Evolutionary conservation across 768 basidiomycete genomes (phyloP), one percentile per base, ranked within the genome.

Genomic region (Agrocybe pediades): DNA sequence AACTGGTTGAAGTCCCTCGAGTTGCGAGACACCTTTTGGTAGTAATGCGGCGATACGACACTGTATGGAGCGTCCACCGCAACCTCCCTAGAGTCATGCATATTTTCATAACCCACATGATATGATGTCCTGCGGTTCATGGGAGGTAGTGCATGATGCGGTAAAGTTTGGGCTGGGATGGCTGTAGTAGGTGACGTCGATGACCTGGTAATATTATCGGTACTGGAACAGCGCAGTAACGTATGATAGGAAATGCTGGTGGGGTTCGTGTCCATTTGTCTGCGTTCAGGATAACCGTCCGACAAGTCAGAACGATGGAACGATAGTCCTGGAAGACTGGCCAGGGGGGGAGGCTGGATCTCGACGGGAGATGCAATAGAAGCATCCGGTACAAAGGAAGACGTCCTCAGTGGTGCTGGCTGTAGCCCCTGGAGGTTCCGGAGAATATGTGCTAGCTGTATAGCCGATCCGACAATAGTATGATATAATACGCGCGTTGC

Each of bases 401-500:
- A 33, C 13, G n/a, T 27, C 24, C 30, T 48, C 25, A 11, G 43
- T 23, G 25, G 41, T 36, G 19, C 25, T 26, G 41, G 39, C 33
- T 9, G 41, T 41, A 36, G 33, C 30, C 64, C 60, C 42, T 69
- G 74, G 26, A 86, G 67, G 46, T 73, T 78, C 55, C 75, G 76
- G 23, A 87, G 69, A 44, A 87, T 71, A 53, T 83, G 80, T 30
- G 75, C 71, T 7, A 90, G 74, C 54, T 88, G 85, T 23, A 76
- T 74, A 1, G 83, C 79, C 23, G 85, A 80, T 24, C 88, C 90
- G 36, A 82, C 72, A 40, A 92, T 73, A 44, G 82, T 76, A 61
- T 92, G 90, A 41, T 78, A 80, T 51, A 90, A 66, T 15, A 86
- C 75, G 8, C 74, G 76, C 7, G 83, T 81, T 2, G 87, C 90